A percentile compares a stretch with the other conserved stretches of the same genome.
Evolutionary conservation across 2,329 filamentous ascomycete species (phyloP).

Genomic region (Penicillium occitanis): DNA sequence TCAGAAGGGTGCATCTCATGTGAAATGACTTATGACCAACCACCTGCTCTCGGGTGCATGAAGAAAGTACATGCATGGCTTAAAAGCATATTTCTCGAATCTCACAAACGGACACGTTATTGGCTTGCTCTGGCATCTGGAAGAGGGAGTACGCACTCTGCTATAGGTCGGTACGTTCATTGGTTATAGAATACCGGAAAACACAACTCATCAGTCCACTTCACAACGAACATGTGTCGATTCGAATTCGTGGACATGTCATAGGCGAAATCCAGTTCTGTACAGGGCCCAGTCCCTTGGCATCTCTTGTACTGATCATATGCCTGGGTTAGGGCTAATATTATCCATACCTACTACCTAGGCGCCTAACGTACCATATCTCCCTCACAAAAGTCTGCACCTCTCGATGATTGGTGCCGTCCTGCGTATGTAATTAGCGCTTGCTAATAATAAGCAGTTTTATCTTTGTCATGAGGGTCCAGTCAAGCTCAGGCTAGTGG

Average conservation of each 20-base stretch:
- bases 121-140: not conserved
- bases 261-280: not conserved
- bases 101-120: not conserved
- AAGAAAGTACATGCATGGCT: not conserved
- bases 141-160: not conserved
- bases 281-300: not conserved
- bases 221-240: not conserved
- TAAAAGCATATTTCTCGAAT: not conserved
- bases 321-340: not conserved
- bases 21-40: conserved; percentile 16
- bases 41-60: not conserved
- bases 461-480: not conserved
- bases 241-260: not conserved
- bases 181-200: not conserved
- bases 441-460: not conserved
- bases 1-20: conserved; percentile 1
- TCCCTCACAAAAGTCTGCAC: not conserved
- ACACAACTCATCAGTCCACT: not conserved
- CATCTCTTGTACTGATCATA: not conserved
- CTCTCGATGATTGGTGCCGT: not conserved
- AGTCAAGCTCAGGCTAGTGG: not conserved
- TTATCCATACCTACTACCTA: not conserved
- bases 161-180: not conserved
- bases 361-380: not conserved
- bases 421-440: not conserved